Percentiles rank a stretch among this genome's conserved stretches.
phyloP scores from a whole-genome alignment of 2,329 filamentous ascomycete species.

The Fusarium chlamydosporum region DNA sequence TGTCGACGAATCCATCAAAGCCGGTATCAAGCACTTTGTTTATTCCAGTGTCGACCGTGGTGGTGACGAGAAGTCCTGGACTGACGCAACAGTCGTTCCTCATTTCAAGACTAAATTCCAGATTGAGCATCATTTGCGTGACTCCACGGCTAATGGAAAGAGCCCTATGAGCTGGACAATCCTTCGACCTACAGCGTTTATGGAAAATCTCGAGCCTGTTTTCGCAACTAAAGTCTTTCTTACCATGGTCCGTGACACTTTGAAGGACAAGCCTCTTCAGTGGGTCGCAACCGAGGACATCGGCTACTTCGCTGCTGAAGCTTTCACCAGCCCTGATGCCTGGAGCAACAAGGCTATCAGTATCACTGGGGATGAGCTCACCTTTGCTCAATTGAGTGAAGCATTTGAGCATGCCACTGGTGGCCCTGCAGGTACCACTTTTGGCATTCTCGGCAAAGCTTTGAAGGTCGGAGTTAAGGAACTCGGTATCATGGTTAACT shows the following conservation, averaged over 20 bases:
- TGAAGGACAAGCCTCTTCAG: conserved; percentile 50
- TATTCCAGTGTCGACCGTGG: conserved; percentile 49
- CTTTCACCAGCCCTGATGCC: neutral
- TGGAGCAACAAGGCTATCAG: conserved; percentile 24
- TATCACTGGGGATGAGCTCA: conserved; percentile 31
- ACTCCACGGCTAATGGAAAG: conserved; percentile 23
- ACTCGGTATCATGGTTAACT: conserved; percentile 34
- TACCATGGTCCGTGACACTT: conserved; percentile 50
- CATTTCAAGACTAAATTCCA: conserved; percentile 41
- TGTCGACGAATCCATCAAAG: conserved; percentile 29
- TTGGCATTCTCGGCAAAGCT: conserved; percentile 29
- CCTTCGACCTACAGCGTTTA: conserved; percentile 58
- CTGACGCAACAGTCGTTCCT: conserved; percentile 44
- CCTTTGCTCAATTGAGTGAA: conserved; percentile 28
- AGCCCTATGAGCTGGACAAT: conserved; percentile 56
- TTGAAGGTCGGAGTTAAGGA: conserved; percentile 27
- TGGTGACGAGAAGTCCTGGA: conserved; percentile 47
- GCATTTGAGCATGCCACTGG: conserved; percentile 26
- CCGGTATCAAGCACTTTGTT: conserved; percentile 50
- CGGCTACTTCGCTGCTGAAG: conserved; percentile 28
- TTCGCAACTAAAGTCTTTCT: conserved; percentile 54
- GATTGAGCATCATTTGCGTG: conserved; percentile 33
- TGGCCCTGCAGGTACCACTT: conserved; percentile 16
- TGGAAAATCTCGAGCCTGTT: conserved; percentile 56
- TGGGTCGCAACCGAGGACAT: conserved; percentile 32